These are phyloP conservation scores for Mimosa bimucronata DNA, from an alignment of 306 rosid species.

Conservation along the genomic window DNA sequence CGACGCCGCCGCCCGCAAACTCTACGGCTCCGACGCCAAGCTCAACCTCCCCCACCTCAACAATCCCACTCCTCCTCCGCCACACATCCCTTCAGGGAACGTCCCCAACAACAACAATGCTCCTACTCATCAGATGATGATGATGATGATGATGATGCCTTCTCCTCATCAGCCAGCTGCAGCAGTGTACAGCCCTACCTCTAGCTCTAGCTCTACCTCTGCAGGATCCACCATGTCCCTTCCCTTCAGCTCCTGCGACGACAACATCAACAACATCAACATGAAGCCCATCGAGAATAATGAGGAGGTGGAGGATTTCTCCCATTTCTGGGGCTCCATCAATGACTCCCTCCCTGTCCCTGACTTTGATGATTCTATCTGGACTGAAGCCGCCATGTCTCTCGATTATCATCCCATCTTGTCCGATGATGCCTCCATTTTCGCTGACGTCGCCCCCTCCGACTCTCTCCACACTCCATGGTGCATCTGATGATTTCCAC, in stretches of 20 bases:
- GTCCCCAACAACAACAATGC: too few relatives aligned
- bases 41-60: constrained; percentile 67
- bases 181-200: neutral
- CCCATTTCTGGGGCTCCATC: constrained; percentile 50
- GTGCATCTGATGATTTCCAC: constrained; percentile 50
- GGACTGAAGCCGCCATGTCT: constrained; percentile 79
- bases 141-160: constrained; percentile 16
- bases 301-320: constrained; percentile 28
- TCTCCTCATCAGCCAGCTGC: constrained; percentile 32
- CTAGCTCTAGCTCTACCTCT: constrained; percentile 13
- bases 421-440: constrained; percentile 39
- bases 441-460: constrained; percentile 50
- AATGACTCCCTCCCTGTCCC: constrained; percentile 45
- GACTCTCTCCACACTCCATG: constrained; percentile 56
- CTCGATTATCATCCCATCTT: constrained; percentile 58
- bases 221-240: constrained; percentile 26
- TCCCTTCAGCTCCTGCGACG: constrained; percentile 10
- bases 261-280: neutral
- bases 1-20: constrained; percentile 77
- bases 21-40: constrained; percentile 78
- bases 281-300: neutral
- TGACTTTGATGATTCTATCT: constrained; percentile 61
- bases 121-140: too few relatives aligned
- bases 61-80: neutral
- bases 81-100: too few relatives aligned